Base-by-base conservation (phyloP, 257 asterid genomes). In the Rauvolfia tetraphylla region DNA sequence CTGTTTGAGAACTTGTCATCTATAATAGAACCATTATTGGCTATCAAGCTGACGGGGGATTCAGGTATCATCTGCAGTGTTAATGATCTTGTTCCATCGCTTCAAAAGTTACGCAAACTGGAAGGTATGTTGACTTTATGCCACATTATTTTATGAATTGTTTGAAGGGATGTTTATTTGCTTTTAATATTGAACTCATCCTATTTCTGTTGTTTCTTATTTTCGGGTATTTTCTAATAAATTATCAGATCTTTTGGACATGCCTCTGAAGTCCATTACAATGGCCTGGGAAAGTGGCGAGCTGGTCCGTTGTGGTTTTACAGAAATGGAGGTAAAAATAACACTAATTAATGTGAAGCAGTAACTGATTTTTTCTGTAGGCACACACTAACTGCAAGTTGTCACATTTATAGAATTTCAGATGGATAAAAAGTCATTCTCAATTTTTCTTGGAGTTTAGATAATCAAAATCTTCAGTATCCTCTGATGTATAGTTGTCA, bases 261-360 rank as follows among this genome's bases (percentile, higher is more conserved):
- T 91, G 95, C 93, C 99, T 72, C 82, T 93, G 91, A 93, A 89
- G 89, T 88, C 90, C 42, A 87, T 95, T 70, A 90, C 97, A 48
- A 86, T 83, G 53, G 86, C 90, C 33, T 95, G 98, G 97, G 99
- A 91, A 83, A 89, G 92, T 70, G 97, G 96, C 31, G 99, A 95
- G 81, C 91, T 95, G 65, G 80, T 88, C 79, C 83, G 80, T 18
- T 88, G 93, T 81, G 87, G 89, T 74, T 88, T 93, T 79, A 81
- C 87, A 44, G 58, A 78, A 59, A 80, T 90, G 25, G 99, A 95
- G 99, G 99, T 95, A 67, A 73, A 46, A 54, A 20, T 29, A 4
- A 42, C 33, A 82, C 59, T 80, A 15, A 53, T 79, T 67, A 25
- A 56, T 12, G 39, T 66, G 49, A 22, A n/a, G 34, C 22, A 42